Percentiles rank a stretch among this genome's conserved stretches.
Evolutionary conservation across 371 early-diverging fungal species (phyloP).

Genomic region (Rhizopus sp.): DNA sequence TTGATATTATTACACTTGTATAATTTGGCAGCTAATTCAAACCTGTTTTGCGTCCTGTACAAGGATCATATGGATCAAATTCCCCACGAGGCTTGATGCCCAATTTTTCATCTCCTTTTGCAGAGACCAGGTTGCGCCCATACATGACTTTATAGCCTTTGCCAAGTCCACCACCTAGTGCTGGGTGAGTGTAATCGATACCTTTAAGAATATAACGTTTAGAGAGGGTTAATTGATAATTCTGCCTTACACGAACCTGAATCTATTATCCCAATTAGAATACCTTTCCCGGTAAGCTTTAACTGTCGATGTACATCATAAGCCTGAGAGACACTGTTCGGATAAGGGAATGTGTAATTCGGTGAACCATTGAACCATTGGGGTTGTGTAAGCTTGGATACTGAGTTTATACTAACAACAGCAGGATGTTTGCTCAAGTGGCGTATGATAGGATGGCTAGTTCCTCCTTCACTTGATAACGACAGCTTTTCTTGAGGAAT

Average conservation of each 20-base stretch:
- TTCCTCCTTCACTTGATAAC: too few species aligned
- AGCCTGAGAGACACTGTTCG: slow-evolving; percentile 23
- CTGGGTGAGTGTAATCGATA: slow-evolving; percentile 67
- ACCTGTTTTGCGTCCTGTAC: slow-evolving; percentile 25
- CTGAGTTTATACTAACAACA: too few species aligned
- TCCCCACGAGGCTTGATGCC: slow-evolving; percentile 26
- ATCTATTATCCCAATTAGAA: slow-evolving; percentile 73
- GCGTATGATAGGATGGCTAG: too few species aligned
- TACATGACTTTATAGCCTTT: slow-evolving; percentile 52
- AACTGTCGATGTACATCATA: slow-evolving; percentile 38
- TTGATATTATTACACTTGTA: too few species aligned
- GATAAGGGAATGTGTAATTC: slow-evolving; percentile 11
- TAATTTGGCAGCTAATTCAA: background rate
- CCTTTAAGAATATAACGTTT: slow-evolving; percentile 26
- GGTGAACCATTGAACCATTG: slow-evolving; percentile 14
- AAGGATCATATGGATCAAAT: slow-evolving; percentile 43
- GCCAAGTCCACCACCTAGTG: slow-evolving; percentile 73
- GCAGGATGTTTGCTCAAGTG: too few species aligned
- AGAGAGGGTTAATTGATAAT: background rate
- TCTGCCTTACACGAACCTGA: slow-evolving; percentile 42
- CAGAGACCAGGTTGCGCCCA: slow-evolving; percentile 33
- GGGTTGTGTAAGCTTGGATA: slow-evolving; percentile 1
- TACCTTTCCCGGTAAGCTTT: slow-evolving; percentile 55
- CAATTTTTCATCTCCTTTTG: slow-evolving; percentile 20
- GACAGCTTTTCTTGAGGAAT: too few species aligned